phyloP scores from a whole-genome alignment of 75 land plant genomes.

The Cryptomeria japonica region DNA sequence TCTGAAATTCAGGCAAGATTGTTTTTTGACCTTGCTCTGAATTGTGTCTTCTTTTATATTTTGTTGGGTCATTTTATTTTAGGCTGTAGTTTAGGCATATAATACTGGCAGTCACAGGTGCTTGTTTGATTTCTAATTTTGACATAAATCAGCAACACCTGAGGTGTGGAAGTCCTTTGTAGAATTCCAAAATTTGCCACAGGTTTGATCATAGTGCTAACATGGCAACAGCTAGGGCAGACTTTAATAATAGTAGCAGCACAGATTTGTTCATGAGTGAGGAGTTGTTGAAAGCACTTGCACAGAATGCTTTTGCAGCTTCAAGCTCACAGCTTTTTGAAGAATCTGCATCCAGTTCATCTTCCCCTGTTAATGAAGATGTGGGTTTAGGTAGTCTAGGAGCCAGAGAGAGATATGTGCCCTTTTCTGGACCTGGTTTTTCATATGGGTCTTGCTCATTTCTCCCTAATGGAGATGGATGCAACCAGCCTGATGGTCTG shows the following conservation, averaged over 20 bases:
- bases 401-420: background rate
- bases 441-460: constrained; percentile 11
- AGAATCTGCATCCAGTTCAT: constrained; percentile 8
- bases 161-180: background rate
- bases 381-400: background rate
- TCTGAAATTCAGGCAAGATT: background rate
- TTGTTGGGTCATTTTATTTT: background rate
- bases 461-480: constrained; percentile 15
- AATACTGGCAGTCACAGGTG: background rate
- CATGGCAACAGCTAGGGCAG: constrained; percentile 41
- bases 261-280: constrained; percentile 12
- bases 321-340: background rate
- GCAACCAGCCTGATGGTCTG: constrained; percentile 11
- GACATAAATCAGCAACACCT: constrained; percentile 17
- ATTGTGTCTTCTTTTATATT: background rate
- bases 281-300: constrained; percentile 56
- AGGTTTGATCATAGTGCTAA: background rate
- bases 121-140: constrained; percentile 34
- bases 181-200: background rate
- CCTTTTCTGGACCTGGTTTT: constrained; percentile 1
- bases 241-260: constrained; percentile 28
- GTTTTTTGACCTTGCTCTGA: background rate
- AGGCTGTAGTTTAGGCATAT: background rate
- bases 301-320: constrained; percentile 11
- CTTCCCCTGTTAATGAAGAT: background rate